phyloP scores from a whole-genome alignment of 2,329 filamentous ascomycete genomes.

The Karstenula rhodostoma region DNA sequence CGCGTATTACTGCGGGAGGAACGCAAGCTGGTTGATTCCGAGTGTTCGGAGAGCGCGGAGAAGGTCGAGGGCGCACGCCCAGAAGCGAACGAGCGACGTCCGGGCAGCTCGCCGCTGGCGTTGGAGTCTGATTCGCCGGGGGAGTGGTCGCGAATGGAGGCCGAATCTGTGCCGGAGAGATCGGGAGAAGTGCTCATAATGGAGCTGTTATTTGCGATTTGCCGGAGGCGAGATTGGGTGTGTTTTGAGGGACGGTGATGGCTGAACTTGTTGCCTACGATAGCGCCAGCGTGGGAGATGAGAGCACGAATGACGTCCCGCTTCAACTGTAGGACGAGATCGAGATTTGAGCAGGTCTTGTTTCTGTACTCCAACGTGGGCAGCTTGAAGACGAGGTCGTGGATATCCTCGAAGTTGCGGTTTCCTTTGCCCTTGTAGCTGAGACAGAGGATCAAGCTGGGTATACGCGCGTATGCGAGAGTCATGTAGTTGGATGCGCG shows the following conservation, averaged over 20 bases:
- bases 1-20: slow-evolving; percentile 21
- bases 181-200: slow-evolving; percentile 58
- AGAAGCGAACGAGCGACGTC: slow-evolving; percentile 41
- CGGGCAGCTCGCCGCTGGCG: slow-evolving; percentile 29
- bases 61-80: slow-evolving; percentile 41
- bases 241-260: slow-evolving; percentile 83
- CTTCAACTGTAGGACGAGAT: slow-evolving; percentile 90
- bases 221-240: slow-evolving; percentile 79
- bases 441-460: slow-evolving; percentile 91
- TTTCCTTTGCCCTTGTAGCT: slow-evolving; percentile 97
- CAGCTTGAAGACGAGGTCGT: slow-evolving; percentile 96
- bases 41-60: slow-evolving; percentile 42
- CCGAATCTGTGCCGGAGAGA: slow-evolving; percentile 41
- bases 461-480: slow-evolving; percentile 91
- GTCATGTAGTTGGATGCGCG: slow-evolving; percentile 98
- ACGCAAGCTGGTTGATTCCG: slow-evolving; percentile 25
- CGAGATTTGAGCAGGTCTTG: slow-evolving; percentile 98
- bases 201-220: slow-evolving; percentile 81
- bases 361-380: slow-evolving; percentile 95
- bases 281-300: slow-evolving; percentile 93
- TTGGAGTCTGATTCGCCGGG: slow-evolving; percentile 43
- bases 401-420: slow-evolving; percentile 94
- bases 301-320: slow-evolving; percentile 93
- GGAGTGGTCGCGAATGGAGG: slow-evolving; percentile 41
- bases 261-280: slow-evolving; percentile 96